Percentiles rank a stretch among this genome's conserved stretches.
These are phyloP conservation scores for Microsporum audouinii DNA, from an alignment of 2,329 filamentous ascomycete genomes.

Conservation along the genomic window DNA sequence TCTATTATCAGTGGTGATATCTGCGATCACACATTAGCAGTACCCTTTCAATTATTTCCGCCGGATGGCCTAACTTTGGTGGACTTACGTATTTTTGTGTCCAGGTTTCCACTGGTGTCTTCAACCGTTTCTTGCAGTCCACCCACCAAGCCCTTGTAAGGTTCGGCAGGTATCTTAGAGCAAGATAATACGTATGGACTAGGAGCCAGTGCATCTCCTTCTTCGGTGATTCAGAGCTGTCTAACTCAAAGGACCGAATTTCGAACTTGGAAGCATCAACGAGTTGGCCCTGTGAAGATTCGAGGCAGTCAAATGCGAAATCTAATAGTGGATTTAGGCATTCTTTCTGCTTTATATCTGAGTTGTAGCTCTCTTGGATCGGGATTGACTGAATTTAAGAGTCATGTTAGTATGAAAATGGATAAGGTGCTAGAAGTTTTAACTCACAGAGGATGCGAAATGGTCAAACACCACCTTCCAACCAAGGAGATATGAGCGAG, in stretches of 20 bases:
- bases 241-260: constrained; percentile 48
- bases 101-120: constrained; percentile 70
- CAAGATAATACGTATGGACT: constrained; percentile 74
- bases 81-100: constrained; percentile 68
- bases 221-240: constrained; percentile 55
- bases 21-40: constrained; percentile 15
- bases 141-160: constrained; percentile 79
- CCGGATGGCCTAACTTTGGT: constrained; percentile 15
- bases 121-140: constrained; percentile 65
- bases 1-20: constrained; percentile 34
- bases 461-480: constrained; percentile 89
- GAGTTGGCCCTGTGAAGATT: constrained; percentile 61
- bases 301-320: constrained; percentile 75
- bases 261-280: constrained; percentile 61
- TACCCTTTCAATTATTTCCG: constrained; percentile 19
- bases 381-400: constrained; percentile 50
- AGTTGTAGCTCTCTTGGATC: constrained; percentile 68
- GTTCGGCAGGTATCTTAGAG: constrained; percentile 63
- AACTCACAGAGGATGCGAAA: constrained; percentile 53
- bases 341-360: constrained; percentile 63
- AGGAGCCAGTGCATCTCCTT: constrained; percentile 72
- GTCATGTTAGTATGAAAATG: too few relatives aligned
- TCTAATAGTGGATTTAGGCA: constrained; percentile 59
- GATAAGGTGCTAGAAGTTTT: background rate
- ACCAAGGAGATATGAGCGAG: constrained; percentile 72